Percentiles rank a stretch among this genome's conserved stretches.
Evolutionary conservation across 225 moss, liverwort and hornwort species (phyloP).

Genomic region (Bryoerythrophyllum caledonicum): DNA sequence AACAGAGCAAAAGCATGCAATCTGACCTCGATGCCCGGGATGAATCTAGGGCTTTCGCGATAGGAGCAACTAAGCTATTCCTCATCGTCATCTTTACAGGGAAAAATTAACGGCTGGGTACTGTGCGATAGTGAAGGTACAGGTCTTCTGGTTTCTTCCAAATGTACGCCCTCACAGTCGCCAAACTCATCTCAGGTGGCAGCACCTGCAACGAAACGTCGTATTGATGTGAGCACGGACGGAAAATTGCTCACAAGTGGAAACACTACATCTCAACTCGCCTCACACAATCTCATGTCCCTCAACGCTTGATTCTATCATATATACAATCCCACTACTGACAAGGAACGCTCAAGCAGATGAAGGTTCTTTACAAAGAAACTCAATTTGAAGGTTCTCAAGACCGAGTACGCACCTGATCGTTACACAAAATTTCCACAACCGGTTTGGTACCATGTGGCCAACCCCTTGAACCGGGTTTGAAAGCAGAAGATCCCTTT

Average conservation of each 20-base stretch:
- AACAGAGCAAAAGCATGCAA: constrained; percentile 14
- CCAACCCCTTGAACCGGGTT: constrained; percentile 70
- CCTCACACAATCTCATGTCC: not conserved
- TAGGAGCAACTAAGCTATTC: constrained; percentile 29
- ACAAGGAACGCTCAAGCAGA: not conserved
- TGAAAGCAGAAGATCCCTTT: constrained; percentile 36
- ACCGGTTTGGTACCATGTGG: constrained; percentile 66
- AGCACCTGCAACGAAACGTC: constrained; percentile 50
- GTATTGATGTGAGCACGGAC: not conserved
- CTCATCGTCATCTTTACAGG: constrained; percentile 27
- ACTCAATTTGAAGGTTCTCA: not conserved
- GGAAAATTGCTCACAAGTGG: not conserved
- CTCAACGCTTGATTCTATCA: not conserved
- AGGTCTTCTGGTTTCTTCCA: constrained; percentile 93
- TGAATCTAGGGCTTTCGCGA: constrained; percentile 21
- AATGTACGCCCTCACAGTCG: constrained; percentile 78
- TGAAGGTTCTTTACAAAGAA: not conserved
- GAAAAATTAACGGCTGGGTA: constrained; percentile 43
- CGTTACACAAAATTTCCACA: constrained; percentile 83
- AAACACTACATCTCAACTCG: not conserved
- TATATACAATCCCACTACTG: not conserved
- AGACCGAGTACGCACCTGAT: constrained; percentile 51
- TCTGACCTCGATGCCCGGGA: constrained; percentile 19
- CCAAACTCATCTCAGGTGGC: constrained; percentile 76
- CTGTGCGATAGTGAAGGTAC: constrained; percentile 80